Conservation (phyloP, 768 basidiomycete genomes). For the Auriculariales sp. region DNA sequence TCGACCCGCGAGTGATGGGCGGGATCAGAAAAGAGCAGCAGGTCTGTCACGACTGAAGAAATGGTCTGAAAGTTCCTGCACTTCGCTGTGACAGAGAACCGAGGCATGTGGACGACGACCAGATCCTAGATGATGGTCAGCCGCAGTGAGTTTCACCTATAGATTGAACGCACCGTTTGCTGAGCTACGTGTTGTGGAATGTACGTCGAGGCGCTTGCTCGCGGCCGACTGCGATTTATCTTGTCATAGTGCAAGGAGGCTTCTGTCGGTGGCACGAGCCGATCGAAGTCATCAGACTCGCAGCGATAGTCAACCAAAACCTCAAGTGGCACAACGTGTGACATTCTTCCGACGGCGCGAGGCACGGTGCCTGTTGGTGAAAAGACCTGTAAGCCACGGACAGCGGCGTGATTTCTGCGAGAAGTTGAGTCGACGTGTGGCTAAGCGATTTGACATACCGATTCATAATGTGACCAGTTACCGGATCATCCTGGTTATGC, state of each 20-base stretch:
- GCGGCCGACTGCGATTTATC: slow-evolving; percentile 81
- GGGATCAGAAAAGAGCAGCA: slow-evolving; percentile 83
- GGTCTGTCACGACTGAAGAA: slow-evolving; percentile 72
- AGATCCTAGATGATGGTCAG: slow-evolving; percentile 52
- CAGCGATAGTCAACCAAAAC: slow-evolving; percentile 75
- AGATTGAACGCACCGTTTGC: slow-evolving; percentile 34
- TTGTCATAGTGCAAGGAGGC: slow-evolving; percentile 82
- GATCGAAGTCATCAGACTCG: slow-evolving; percentile 72
- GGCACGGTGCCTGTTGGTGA: slow-evolving; percentile 33
- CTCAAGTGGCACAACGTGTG: slow-evolving; percentile 61
- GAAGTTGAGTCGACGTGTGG: slow-evolving; percentile 1
- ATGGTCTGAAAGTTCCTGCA: slow-evolving; percentile 72
- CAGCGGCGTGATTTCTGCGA: slow-evolving; percentile 56
- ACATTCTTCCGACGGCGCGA: slow-evolving; percentile 1
- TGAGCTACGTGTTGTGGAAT: slow-evolving; percentile 39
- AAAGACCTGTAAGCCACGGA: slow-evolving; percentile 80
- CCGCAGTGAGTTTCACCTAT: background rate
- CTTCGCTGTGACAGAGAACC: slow-evolving; percentile 75
- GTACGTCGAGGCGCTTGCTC: slow-evolving; percentile 47
- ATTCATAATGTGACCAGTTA: slow-evolving; percentile 76
- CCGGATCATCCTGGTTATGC: slow-evolving; percentile 61
- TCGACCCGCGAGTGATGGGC: slow-evolving; percentile 66
- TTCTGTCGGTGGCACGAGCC: slow-evolving; percentile 79
- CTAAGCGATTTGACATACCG: slow-evolving; percentile 30
- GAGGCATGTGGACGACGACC: slow-evolving; percentile 65